A percentile compares a stretch with the other conserved stretches of the same genome.
Evolutionary conservation across 495 filamentous ascomycete genomes (phyloP).

Genomic region (Neurospora sp.): DNA sequence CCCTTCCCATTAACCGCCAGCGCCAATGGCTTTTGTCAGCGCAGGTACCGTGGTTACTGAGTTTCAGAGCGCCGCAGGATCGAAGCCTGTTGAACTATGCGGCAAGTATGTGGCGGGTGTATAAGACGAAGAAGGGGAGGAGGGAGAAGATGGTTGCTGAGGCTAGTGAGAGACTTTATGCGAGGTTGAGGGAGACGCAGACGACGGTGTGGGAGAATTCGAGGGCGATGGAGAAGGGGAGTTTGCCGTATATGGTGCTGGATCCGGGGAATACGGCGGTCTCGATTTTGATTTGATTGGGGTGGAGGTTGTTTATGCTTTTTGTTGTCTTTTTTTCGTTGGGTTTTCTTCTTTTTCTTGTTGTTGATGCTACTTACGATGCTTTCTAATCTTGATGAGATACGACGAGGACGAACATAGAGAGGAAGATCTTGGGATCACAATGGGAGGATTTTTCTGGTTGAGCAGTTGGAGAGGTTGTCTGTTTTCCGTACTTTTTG

Average conservation of each 20-base stretch:
- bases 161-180: slow-evolving; percentile 16
- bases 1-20: slow-evolving; percentile 31
- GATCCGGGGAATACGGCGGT: slow-evolving; percentile 32
- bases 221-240: slow-evolving; percentile 22
- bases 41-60: slow-evolving; percentile 36
- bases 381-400: background rate
- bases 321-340: background rate
- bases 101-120: slow-evolving; percentile 21
- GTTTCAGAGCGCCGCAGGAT: slow-evolving; percentile 31
- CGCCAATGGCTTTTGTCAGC: slow-evolving; percentile 32
- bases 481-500: background rate
- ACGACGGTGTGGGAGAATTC: slow-evolving; percentile 14
- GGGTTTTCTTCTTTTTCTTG: background rate
- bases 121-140: slow-evolving; percentile 10
- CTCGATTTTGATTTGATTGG: slow-evolving; percentile 26
- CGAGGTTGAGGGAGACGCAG: slow-evolving; percentile 16
- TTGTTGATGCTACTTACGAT: background rate
- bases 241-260: slow-evolving; percentile 30
- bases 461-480: background rate
- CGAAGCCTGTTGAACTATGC: slow-evolving; percentile 29
- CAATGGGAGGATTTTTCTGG: background rate
- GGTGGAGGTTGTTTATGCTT: background rate
- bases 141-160: slow-evolving; percentile 10
- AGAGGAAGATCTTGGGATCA: background rate
- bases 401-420: background rate